A percentile compares a stretch with the other conserved stretches of the same genome.
These are phyloP conservation scores for Penicillium freii DNA, from an alignment of 2,329 filamentous ascomycete species.

Conservation along the genomic window DNA sequence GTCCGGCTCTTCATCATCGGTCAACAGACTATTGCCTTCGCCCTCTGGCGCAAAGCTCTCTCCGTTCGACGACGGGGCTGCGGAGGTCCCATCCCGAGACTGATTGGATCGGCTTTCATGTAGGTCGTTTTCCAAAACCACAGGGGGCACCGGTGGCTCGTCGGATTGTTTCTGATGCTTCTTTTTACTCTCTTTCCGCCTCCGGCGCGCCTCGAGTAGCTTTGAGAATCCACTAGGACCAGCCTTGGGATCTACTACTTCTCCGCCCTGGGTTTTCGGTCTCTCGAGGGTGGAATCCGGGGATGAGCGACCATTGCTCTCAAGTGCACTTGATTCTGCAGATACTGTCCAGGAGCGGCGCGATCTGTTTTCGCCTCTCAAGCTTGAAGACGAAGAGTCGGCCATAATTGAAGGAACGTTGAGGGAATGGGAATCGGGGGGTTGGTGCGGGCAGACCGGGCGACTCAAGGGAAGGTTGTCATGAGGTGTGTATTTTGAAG, in stretches of 20 bases:
- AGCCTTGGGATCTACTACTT: constrained; percentile 38
- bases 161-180: constrained; percentile 25
- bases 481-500: neutral
- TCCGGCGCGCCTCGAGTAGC: constrained; percentile 46
- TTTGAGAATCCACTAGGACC: constrained; percentile 51
- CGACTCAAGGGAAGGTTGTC: neutral
- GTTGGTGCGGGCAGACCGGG: constrained; percentile 3
- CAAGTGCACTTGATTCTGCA: constrained; percentile 34
- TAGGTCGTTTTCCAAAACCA: constrained; percentile 24
- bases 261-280: constrained; percentile 41
- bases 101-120: constrained; percentile 25
- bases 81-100: constrained; percentile 27
- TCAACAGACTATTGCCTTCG: constrained; percentile 32
- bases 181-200: constrained; percentile 44
- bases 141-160: constrained; percentile 23
- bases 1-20: constrained; percentile 43
- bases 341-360: constrained; percentile 40
- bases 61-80: constrained; percentile 23
- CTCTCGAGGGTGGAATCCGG: constrained; percentile 40
- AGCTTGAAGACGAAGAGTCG: constrained; percentile 35
- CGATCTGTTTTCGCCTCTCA: constrained; percentile 35
- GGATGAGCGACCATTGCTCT: constrained; percentile 39
- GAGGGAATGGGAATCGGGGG: neutral
- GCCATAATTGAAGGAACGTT: constrained; percentile 32
- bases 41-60: constrained; percentile 24